A percentile compares a stretch with the other conserved stretches of the same genome.
Conservation (phyloP, 177 flowering plant species). For the Telopea speciosissima region DNA sequence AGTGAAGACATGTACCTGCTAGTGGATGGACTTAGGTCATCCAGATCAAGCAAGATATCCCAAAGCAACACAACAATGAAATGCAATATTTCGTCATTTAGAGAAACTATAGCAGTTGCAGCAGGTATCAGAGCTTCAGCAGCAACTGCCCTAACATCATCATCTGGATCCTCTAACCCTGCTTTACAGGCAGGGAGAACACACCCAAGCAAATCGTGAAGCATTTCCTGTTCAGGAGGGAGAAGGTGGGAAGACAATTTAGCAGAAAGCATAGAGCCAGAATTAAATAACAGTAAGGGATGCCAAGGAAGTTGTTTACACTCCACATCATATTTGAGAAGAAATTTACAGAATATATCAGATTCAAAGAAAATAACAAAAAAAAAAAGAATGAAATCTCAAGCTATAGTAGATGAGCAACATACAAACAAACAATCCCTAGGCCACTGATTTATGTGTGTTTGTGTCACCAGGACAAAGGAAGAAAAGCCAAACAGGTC, state of each 20-base stretch:
- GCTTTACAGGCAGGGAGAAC: slow-evolving; percentile 91
- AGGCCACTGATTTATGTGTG: too few relatives aligned
- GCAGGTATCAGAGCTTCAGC: slow-evolving; percentile 96
- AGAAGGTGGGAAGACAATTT: neutral
- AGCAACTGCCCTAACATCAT: slow-evolving; percentile 99
- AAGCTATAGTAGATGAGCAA: too few relatives aligned
- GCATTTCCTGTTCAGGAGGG: slow-evolving; percentile 61
- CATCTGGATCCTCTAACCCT: slow-evolving; percentile 97
- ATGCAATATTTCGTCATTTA: slow-evolving; percentile 56
- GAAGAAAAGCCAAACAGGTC: too few relatives aligned
- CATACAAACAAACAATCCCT: too few relatives aligned
- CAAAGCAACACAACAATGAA: slow-evolving; percentile 90
- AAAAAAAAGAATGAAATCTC: too few relatives aligned
- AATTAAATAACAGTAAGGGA: neutral
- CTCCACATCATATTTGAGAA: too few relatives aligned
- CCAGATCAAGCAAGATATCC: slow-evolving; percentile 97
- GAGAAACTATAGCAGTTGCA: slow-evolving; percentile 66
- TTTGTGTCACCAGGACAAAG: too few relatives aligned
- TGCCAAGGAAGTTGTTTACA: neutral
- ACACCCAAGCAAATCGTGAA: slow-evolving; percentile 58
- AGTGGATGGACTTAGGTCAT: slow-evolving; percentile 97
- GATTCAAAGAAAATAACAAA: too few relatives aligned
- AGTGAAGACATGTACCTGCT: slow-evolving; percentile 56
- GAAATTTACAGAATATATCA: too few relatives aligned
- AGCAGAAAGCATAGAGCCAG: neutral